Conservation (phyloP, 1,284 basidiomycete genomes). For the Phellinidium pouzarii region DNA sequence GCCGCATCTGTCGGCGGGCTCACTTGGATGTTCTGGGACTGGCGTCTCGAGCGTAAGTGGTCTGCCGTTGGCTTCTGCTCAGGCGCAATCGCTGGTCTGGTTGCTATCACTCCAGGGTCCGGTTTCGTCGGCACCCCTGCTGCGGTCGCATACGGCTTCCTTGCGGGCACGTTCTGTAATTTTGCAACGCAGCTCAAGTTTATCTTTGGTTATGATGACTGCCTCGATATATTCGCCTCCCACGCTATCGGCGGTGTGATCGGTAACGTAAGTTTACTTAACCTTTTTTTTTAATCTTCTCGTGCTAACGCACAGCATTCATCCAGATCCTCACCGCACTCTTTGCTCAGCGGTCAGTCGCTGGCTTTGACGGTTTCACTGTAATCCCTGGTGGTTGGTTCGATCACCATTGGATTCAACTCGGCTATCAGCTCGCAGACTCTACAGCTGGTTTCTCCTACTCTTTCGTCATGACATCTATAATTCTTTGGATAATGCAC, state of each 20-base stretch:
- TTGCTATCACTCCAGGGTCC: constrained; percentile 88
- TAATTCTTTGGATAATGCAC: constrained; percentile 92
- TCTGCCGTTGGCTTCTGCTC: constrained; percentile 95
- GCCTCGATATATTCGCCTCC: constrained; percentile 87
- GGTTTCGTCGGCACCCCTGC: constrained; percentile 86
- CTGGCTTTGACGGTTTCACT: constrained; percentile 75
- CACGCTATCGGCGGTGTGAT: constrained; percentile 86
- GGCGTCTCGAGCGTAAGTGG: constrained; percentile 89
- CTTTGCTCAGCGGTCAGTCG: constrained; percentile 84
- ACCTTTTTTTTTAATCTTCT: background rate
- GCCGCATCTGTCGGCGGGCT: constrained; percentile 82
- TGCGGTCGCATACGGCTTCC: constrained; percentile 78
- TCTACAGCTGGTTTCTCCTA: constrained; percentile 68
- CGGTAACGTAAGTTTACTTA: constrained; percentile 50
- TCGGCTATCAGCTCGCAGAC: constrained; percentile 86
- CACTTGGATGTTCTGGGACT: constrained; percentile 96
- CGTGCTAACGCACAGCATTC: constrained; percentile 18
- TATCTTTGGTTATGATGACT: constrained; percentile 66
- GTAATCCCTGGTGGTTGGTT: constrained; percentile 85
- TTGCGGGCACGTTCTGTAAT: constrained; percentile 83
- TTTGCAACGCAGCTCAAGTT: constrained; percentile 94
- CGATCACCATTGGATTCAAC: constrained; percentile 77
- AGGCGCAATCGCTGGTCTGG: constrained; percentile 86
- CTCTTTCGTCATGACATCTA: constrained; percentile 78
- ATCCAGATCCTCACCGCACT: constrained; percentile 70